phyloP scores from a whole-genome alignment of 345 rosid species.

The Erysimum cheiranthoides region DNA sequence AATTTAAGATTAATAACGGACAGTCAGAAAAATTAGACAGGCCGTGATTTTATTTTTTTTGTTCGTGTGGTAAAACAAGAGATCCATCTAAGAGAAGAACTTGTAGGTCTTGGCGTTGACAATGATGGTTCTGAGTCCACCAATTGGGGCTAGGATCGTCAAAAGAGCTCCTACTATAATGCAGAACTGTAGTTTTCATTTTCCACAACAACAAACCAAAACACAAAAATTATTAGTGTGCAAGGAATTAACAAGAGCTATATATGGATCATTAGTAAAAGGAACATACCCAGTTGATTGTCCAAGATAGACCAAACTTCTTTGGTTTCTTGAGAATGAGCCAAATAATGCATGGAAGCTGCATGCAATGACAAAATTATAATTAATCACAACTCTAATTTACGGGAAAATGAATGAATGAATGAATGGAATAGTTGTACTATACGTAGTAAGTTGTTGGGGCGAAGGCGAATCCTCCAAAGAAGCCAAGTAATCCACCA shows the following conservation, averaged over 20 bases:
- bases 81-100: constrained; percentile 62
- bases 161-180: constrained; percentile 59
- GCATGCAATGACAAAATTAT: constrained; percentile 45
- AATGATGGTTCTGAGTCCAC: constrained; percentile 72
- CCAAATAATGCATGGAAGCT: constrained; percentile 90
- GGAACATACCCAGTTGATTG: constrained; percentile 61
- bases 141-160: constrained; percentile 75
- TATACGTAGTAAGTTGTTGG: constrained; percentile 72
- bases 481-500: constrained; percentile 77
- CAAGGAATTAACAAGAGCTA: background rate
- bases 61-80: background rate
- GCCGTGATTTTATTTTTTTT: constrained; percentile 1
- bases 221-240: background rate
- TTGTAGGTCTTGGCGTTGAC: constrained; percentile 54
- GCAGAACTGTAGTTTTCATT: constrained; percentile 58
- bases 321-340: constrained; percentile 67
- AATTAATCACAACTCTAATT: background rate
- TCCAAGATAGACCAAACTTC: constrained; percentile 71
- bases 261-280: background rate
- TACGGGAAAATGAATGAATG: background rate
- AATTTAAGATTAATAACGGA: background rate
- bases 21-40: constrained; percentile 29
- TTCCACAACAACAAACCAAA: constrained; percentile 17
- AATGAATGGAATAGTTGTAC: background rate
- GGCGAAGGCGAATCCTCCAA: constrained; percentile 86